Evolutionary conservation across 2,329 filamentous ascomycete species (phyloP).

Genomic region (Ceratocystis diversiconidia): DNA sequence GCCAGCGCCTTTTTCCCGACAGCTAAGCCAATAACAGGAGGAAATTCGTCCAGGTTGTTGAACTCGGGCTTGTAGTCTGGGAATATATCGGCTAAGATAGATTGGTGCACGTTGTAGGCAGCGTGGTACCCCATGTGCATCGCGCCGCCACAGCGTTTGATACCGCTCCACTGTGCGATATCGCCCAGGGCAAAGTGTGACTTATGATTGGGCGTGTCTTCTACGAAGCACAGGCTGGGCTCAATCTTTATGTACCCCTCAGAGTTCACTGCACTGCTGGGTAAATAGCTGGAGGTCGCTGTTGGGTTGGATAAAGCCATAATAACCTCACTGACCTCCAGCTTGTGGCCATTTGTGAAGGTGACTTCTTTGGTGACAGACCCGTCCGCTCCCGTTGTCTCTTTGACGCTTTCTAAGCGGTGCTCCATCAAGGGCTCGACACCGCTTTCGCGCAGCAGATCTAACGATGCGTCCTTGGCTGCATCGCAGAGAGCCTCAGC

Average conservation of each 20-base stretch:
- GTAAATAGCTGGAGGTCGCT: conserved; percentile 50
- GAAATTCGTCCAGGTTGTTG: conserved; percentile 37
- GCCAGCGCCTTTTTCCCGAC: conserved; percentile 55
- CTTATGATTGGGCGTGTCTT: conserved; percentile 39
- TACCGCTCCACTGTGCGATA: conserved; percentile 56
- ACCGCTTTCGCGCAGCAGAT: conserved; percentile 44
- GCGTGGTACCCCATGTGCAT: conserved; percentile 58
- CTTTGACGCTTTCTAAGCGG: conserved; percentile 37
- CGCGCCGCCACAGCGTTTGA: conserved; percentile 64
- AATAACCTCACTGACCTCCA: conserved; percentile 51
- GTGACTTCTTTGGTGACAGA: conserved; percentile 34
- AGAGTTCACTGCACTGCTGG: conserved; percentile 41
- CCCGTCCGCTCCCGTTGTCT: conserved; percentile 33
- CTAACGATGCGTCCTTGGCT: conserved; percentile 47
- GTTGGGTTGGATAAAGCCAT: conserved; percentile 51
- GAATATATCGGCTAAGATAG: conserved; percentile 34
- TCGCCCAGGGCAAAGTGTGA: conserved; percentile 59
- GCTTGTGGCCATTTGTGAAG: conserved; percentile 44
- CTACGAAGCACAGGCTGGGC: conserved; percentile 33
- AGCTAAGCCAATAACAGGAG: conserved; percentile 56
- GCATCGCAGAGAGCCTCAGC: conserved; percentile 57
- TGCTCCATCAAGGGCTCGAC: conserved; percentile 51
- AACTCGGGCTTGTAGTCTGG: conserved; percentile 32
- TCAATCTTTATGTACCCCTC: conserved; percentile 53
- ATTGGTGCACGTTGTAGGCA: conserved; percentile 53